phyloP scores from a whole-genome alignment of 768 basidiomycete genomes.

The Infundibulicybe gibba region DNA sequence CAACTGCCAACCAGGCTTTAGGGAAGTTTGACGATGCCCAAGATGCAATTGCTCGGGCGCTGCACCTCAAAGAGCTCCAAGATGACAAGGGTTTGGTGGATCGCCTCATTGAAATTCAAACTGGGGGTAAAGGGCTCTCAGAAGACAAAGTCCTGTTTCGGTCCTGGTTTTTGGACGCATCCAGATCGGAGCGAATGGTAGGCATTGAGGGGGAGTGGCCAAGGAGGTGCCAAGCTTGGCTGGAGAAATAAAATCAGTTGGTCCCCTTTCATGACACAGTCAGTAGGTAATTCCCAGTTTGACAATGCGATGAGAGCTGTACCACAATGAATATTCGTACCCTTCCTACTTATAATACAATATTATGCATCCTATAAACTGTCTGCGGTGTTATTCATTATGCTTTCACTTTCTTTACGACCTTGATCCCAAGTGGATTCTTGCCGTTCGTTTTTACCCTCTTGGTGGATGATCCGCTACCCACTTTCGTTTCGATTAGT shows the following conservation, averaged over 20 bases:
- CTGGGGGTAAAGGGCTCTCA: constrained; percentile 17
- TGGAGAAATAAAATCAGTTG: constrained; percentile 8
- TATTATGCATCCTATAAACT: too few species aligned
- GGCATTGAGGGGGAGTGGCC: constrained; percentile 17
- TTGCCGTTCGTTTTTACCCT: constrained; percentile 64
- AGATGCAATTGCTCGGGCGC: constrained; percentile 19
- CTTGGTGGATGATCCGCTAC: constrained; percentile 39
- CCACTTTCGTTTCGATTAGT: constrained; percentile 48
- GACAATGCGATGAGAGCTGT: too few species aligned
- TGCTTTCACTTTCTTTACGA: constrained; percentile 44
- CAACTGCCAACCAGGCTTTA: constrained; percentile 20
- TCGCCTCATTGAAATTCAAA: constrained; percentile 18
- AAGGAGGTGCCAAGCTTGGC: constrained; percentile 12
- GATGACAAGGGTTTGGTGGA: constrained; percentile 19
- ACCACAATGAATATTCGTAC: too few species aligned
- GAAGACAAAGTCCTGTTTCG: constrained; percentile 18
- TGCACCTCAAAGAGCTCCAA: constrained; percentile 20
- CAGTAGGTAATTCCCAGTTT: too few species aligned
- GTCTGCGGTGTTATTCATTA: constrained; percentile 31
- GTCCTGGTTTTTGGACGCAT: constrained; percentile 11
- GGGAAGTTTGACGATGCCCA: constrained; percentile 16
- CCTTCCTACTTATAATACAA: constrained; percentile 44
- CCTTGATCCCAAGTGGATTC: constrained; percentile 70
- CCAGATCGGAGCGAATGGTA: constrained; percentile 5
- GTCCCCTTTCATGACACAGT: too few species aligned